Evolutionary conservation across 805 yeast species (phyloP), one percentile per base, ranked within the genome.

Genomic region (Wickerhamiella sorbophila): DNA sequence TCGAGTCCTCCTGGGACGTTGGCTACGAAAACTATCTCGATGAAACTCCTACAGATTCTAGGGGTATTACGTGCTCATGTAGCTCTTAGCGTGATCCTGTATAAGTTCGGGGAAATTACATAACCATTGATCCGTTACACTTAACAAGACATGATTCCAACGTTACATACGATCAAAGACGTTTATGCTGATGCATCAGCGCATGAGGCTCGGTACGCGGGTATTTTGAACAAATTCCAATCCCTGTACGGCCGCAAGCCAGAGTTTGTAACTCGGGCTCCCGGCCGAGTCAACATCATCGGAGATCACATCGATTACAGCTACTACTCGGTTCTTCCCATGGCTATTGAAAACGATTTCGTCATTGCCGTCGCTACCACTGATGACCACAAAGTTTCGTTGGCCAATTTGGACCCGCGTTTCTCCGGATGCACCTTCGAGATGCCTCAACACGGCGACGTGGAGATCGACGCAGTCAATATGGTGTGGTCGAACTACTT

Each of bases 41-140:
- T 10, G 74, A 71, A 26, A 69, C 64, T 6, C 74, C 74, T 2
- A 69, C 65, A 6, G 65, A 65, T 1, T 69, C 65, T 42, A 64
- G 75, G 18, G 84, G 81, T 79, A 59, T 69, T 33, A 86, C 77
- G 54, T 79, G 88, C 54, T 74, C 86, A 36, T 86, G 96, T 57
- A 59, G 65, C 14, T 52, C 51, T 9, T 67, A 56, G 26, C 12
- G n/a, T n/a, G n/a, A n/a, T n/a, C n/a, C n/a, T n/a, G n/a, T n/a
- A n/a, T n/a, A n/a, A n/a, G n/a, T n/a, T n/a, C n/a, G n/a, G n/a
- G n/a, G n/a, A n/a, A n/a, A n/a, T n/a, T n/a, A n/a, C n/a, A 6
- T 31, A n/a, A 31, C 15, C 33, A 5, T 6, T 9, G 33, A 31
- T 31, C 33, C 6, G n/a, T 31, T 15, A 9, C n/a, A 9, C 33